Conservation (phyloP, 2,329 filamentous ascomycete genomes). For the Fusarium incarnatum region DNA sequence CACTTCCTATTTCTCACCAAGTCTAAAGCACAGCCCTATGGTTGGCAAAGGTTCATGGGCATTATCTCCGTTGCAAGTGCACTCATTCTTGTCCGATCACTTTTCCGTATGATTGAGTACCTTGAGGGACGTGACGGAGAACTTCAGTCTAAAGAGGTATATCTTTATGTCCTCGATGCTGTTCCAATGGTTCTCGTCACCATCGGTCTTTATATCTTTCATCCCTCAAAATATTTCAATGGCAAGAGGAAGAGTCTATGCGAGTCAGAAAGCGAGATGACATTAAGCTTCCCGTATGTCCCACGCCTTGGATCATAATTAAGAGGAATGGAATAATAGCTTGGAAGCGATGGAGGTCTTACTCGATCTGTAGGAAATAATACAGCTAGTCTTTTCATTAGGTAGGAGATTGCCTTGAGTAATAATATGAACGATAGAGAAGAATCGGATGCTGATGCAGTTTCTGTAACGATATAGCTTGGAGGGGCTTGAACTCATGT, state of each 20-base stretch:
- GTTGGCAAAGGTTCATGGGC: not conserved
- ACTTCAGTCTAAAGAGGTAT: not conserved
- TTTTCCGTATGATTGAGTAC: constrained; percentile 6
- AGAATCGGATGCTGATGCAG: too few relatives aligned
- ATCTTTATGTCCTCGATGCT: not conserved
- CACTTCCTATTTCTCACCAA: not conserved
- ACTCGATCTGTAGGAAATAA: too few relatives aligned
- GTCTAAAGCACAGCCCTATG: not conserved
- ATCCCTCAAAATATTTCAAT: constrained; percentile 1
- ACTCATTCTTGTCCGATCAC: not conserved
- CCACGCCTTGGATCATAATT: too few relatives aligned
- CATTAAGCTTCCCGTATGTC: not conserved
- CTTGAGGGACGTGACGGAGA: not conserved
- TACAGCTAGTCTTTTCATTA: too few relatives aligned
- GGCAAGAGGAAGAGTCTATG: not conserved
- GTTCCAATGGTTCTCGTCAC: not conserved
- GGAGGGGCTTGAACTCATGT: too few relatives aligned
- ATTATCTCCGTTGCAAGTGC: not conserved
- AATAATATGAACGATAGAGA: too few relatives aligned
- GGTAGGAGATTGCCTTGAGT: too few relatives aligned
- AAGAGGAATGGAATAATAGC: too few relatives aligned
- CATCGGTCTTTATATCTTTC: not conserved
- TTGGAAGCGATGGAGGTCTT: too few relatives aligned
- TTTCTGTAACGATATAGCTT: too few relatives aligned
- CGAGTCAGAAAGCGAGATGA: not conserved